Conservation (phyloP, 345 rosid species). For the Bruguiera gymnorhiza region DNA sequence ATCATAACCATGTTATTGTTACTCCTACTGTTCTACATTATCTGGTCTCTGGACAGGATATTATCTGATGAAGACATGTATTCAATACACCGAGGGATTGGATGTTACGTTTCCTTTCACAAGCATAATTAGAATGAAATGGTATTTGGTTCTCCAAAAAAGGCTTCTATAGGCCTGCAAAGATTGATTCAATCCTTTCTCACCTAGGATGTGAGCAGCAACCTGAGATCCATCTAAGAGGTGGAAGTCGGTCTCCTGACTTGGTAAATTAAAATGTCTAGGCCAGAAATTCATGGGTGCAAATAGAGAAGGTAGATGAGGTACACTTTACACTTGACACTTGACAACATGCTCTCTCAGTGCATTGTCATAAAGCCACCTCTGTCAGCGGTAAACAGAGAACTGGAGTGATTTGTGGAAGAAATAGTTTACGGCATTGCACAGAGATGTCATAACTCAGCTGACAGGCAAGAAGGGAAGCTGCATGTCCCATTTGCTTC, state of each 20-base stretch:
- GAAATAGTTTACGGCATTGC: slow-evolving; percentile 27
- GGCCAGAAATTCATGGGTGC: slow-evolving; percentile 60
- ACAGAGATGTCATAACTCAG: slow-evolving; percentile 27
- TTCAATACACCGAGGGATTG: slow-evolving; percentile 50
- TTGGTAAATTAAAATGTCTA: slow-evolving; percentile 62
- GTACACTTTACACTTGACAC: slow-evolving; percentile 54
- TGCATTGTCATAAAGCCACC: slow-evolving; percentile 17
- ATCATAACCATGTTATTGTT: slow-evolving; percentile 45
- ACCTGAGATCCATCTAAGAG: slow-evolving; percentile 56
- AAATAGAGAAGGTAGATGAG: slow-evolving; percentile 47
- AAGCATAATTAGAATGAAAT: slow-evolving; percentile 39
- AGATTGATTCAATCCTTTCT: slow-evolving; percentile 49
- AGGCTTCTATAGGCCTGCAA: slow-evolving; percentile 40
- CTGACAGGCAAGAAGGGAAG: slow-evolving; percentile 31
- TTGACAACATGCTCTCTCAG: slow-evolving; percentile 49
- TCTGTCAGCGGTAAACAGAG: slow-evolving; percentile 46
- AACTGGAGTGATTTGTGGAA: slow-evolving; percentile 53
- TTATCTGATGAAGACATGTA: slow-evolving; percentile 50
- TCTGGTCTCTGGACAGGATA: slow-evolving; percentile 52
- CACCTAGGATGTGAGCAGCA: slow-evolving; percentile 49
- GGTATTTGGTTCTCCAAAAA: slow-evolving; percentile 48
- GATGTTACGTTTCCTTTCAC: slow-evolving; percentile 50
- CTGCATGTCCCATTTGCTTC: slow-evolving; percentile 65
- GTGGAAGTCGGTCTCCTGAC: slow-evolving; percentile 51
- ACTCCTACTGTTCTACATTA: slow-evolving; percentile 45